These are phyloP conservation scores for Golovinomyces cichoracearum DNA, from an alignment of 2,329 filamentous ascomycete species.

Conservation along the genomic window DNA sequence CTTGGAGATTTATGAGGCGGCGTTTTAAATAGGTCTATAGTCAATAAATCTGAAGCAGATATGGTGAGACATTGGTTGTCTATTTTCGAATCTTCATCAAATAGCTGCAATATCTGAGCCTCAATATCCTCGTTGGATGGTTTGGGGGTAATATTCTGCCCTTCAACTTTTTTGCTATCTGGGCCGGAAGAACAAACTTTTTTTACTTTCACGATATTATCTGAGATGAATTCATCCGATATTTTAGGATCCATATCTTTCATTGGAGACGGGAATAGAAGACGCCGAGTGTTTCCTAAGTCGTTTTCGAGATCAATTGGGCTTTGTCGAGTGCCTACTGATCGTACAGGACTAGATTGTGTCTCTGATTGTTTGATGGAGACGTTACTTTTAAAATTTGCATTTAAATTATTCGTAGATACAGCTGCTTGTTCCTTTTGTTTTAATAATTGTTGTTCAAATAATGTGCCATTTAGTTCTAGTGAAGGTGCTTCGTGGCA, in stretches of 20 bases:
- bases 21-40: constrained; percentile 14
- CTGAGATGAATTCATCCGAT: neutral
- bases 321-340: constrained; percentile 26
- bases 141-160: neutral
- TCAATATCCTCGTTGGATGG: constrained; percentile 10
- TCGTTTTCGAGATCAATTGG: constrained; percentile 27
- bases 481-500: neutral
- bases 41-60: constrained; percentile 7
- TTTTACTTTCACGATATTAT: neutral
- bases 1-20: constrained; percentile 14
- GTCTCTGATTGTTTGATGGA: too few species aligned
- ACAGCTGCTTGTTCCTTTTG: neutral
- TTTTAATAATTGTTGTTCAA: neutral
- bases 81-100: constrained; percentile 11
- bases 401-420: neutral
- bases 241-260: constrained; percentile 21
- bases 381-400: too few species aligned
- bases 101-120: constrained; percentile 12
- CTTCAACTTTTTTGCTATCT: too few species aligned
- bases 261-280: constrained; percentile 54
- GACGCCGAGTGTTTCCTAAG: constrained; percentile 33
- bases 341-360: constrained; percentile 17
- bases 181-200: neutral
- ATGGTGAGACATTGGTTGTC: constrained; percentile 10
- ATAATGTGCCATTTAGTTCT: too few species aligned